Base-by-base conservation (phyloP, 441 rosid species). In the Pelargonium citronellum region DNA sequence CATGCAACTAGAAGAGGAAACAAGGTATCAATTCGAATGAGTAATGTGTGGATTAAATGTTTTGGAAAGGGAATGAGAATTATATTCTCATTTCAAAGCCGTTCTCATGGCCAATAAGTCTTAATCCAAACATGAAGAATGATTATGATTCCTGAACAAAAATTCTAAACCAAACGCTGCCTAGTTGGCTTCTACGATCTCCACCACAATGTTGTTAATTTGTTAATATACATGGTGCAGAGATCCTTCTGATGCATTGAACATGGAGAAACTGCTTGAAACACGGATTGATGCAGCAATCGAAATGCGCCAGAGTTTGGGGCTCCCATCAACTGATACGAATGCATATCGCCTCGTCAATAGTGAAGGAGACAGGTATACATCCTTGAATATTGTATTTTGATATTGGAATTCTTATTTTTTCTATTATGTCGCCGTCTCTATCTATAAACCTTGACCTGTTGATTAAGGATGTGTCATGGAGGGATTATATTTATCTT, bases 1-100 rank as follows among this genome's bases (percentile, higher is more conserved):
- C 51, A 93, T 91, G 97, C 98, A 93, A 80, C 91, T 89, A 51
- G 91, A 93, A 71, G 90, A 91, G 72, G 98, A 93, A 62, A 60
- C 80, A 17, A 82, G 90, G 96, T 88, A 49, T 37, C 8, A 55
- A 20, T 58, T 7, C 51, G 67, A 43, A 37, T 15, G 43, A 27
- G 11, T 37, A 37, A 1, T 37, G 41, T 34, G 39, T 5, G 41
- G 41, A 37, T 37, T 37, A 37, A 5, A 0, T 5, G 0, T 37
- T 37, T 37, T 37, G 41, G 41, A 6, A 37, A 37, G 41, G 41
- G 41, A 37, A 37, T 37, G 8, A 37, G 3, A 37, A 37, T 37
- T 37, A 37, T 0, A 37, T 37, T 37, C 8, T 37, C 41, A 37
- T 37, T 37, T 37, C 8, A 37, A 7, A 37, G 41, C 41, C 41